Conservation (phyloP, 306 rosid species). For the Rosa chinensis region DNA sequence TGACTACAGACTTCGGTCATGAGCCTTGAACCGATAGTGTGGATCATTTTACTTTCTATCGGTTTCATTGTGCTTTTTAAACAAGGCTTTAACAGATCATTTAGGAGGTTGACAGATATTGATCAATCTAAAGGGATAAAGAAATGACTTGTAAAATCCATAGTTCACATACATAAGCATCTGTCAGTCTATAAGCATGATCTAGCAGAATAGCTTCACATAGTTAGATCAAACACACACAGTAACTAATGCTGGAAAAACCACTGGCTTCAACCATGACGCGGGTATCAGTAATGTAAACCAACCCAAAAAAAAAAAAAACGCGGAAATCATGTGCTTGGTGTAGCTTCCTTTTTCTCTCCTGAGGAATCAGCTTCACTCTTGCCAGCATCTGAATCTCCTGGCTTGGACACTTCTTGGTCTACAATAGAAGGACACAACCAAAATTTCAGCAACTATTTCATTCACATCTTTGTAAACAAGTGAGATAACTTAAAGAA, state of each 20-base stretch:
- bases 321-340: neutral
- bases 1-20: neutral
- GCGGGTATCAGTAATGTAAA: neutral
- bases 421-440: neutral
- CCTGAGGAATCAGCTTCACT: neutral
- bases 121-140: neutral
- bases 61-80: neutral
- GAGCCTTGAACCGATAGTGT: neutral
- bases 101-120: neutral
- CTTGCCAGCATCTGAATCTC: constrained; percentile 5
- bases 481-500: neutral
- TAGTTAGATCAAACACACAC: neutral
- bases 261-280: neutral
- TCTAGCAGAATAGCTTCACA: neutral
- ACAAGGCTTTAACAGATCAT: neutral
- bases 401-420: constrained; percentile 10
- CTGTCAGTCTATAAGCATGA: constrained; percentile 1
- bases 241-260: neutral
- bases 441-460: neutral
- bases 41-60: neutral
- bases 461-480: neutral
- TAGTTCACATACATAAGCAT: neutral
- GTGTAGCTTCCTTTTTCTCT: constrained; percentile 3
- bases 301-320: neutral
- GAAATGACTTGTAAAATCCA: neutral